Evolutionary conservation across 1,284 basidiomycete species (phyloP).

Genomic region (Tranzscheliella williamsii): DNA sequence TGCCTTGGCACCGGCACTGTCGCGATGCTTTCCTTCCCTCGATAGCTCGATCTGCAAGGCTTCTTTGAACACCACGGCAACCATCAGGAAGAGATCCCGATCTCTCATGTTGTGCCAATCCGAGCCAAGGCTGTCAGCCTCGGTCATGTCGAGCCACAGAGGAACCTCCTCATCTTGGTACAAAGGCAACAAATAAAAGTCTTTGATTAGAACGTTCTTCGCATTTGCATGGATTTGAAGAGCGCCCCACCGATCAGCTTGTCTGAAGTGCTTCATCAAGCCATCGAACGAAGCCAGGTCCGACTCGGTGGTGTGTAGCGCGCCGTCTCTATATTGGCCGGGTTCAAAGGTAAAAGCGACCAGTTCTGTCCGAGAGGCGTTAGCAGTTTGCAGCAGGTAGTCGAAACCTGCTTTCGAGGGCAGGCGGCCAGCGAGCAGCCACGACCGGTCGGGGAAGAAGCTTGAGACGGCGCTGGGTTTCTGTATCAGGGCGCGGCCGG

Average conservation of each 20-base stretch:
- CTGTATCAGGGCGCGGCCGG: slow-evolving; percentile 18
- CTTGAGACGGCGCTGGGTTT: slow-evolving; percentile 22
- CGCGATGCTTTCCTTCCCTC: too few species aligned
- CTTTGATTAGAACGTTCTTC: slow-evolving; percentile 49
- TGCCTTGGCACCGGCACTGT: too few species aligned
- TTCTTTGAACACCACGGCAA: slow-evolving; percentile 46
- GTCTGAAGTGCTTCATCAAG: slow-evolving; percentile 21
- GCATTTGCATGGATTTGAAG: slow-evolving; percentile 40
- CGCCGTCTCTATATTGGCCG: slow-evolving; percentile 16
- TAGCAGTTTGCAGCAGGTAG: slow-evolving; percentile 51
- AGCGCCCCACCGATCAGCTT: slow-evolving; percentile 52
- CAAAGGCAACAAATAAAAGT: slow-evolving; percentile 57
- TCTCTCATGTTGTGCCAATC: slow-evolving; percentile 28
- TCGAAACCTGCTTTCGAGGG: slow-evolving; percentile 47
- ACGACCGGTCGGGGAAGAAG: slow-evolving; percentile 41
- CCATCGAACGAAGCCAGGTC: slow-evolving; percentile 22
- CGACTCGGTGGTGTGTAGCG: slow-evolving; percentile 2
- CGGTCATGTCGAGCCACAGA: slow-evolving; percentile 47
- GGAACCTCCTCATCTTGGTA: slow-evolving; percentile 44
- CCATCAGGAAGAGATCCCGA: slow-evolving; percentile 46
- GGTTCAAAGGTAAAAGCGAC: slow-evolving; percentile 46
- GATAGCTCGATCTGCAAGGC: slow-evolving; percentile 24
- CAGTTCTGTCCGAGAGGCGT: slow-evolving; percentile 48
- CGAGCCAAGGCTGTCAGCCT: slow-evolving; percentile 33
- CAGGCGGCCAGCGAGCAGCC: slow-evolving; percentile 53